Evolutionary conservation across 1,139 yeast genomes (phyloP), one percentile per base, ranked within the genome.

Genomic region (Blastobotrys serpentis): DNA sequence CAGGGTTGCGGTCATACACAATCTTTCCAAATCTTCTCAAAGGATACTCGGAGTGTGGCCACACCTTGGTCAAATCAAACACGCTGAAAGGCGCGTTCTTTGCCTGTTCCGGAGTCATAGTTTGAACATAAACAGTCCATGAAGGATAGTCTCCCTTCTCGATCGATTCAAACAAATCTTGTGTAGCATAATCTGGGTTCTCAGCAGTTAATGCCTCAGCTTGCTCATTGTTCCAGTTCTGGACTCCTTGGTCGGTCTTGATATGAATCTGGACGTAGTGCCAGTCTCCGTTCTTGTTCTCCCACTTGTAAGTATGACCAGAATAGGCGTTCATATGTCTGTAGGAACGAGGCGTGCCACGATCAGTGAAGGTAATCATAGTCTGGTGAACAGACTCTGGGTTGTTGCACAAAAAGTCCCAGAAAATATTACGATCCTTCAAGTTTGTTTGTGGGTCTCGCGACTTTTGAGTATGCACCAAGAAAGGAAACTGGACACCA

Each of bases 401-500:
- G 66, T 83, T 83, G 58, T 75, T 71, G 30, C 80, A 72, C 54
- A 77, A 66, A 64, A 78, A 83, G 65, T 83, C 88, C 89, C 89
- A 83, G 65, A 75, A 76, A 72, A 72, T 72, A 58, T 77, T 70
- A 10, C 82, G 77, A 66, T 86, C 94, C 65, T 84, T 84, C 67
- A 84, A 72, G 68, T 85, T 84, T 42, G 92, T 85, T 69, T 83
- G 80, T 40, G 94, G 94, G 71, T 84, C 79, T 65, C 90, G 78
- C 38, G 42, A 62, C 78, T 83, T 84, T 67, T 84, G 82, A 7
- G 95, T 84, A 74, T 86, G 95, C 62, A 86, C 85, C 64, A 86
- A 86, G 69, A 82, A 83, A 43, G 94, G 92, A 73, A 86, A 86
- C 74, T 86, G 84, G 48, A 84, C 75, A 52, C 94, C 92, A 68